Percentiles rank a stretch among this genome's conserved stretches.
Evolutionary conservation across 768 basidiomycete genomes (phyloP).

Genomic region (Termitomyces titanicus): DNA sequence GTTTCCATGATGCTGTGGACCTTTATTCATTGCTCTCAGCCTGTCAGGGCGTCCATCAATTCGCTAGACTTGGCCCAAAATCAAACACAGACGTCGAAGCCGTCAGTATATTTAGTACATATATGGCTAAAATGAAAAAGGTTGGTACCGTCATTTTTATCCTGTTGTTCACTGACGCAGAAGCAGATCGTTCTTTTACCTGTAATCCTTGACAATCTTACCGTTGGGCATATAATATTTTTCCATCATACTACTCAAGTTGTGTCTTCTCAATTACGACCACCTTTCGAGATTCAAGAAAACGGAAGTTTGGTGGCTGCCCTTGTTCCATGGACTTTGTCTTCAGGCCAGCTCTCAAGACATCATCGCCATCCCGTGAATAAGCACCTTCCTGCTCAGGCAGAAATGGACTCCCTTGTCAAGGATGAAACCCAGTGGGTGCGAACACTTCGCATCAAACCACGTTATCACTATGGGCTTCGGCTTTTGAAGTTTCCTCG

Average conservation of each 20-base stretch:
- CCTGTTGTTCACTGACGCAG: neutral
- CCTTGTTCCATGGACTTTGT: constrained; percentile 45
- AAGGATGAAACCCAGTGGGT: constrained; percentile 18
- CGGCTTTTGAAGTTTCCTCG: constrained; percentile 46
- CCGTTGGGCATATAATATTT: constrained; percentile 55
- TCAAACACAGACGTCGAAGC: constrained; percentile 34
- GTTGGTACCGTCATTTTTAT: constrained; percentile 26
- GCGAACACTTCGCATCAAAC: constrained; percentile 19
- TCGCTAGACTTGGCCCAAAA: constrained; percentile 44
- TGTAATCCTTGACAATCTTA: constrained; percentile 39
- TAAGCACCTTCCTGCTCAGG: constrained; percentile 12
- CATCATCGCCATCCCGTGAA: constrained; percentile 22
- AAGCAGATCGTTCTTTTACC: constrained; percentile 49
- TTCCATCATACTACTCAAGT: constrained; percentile 36
- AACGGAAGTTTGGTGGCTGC: constrained; percentile 34
- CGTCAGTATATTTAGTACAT: constrained; percentile 37
- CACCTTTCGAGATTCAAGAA: constrained; percentile 33
- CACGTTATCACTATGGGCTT: constrained; percentile 34
- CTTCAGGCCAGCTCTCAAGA: constrained; percentile 26
- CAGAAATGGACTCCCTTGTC: constrained; percentile 17
- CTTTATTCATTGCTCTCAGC: constrained; percentile 43
- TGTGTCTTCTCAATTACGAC: constrained; percentile 35
- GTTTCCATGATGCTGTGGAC: constrained; percentile 46
- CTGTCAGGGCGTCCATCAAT: constrained; percentile 48
- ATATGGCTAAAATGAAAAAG: constrained; percentile 45